Percentiles rank a stretch among this genome's conserved stretches.
Evolutionary conservation across 73 alveolate genomes (phyloP).

Genomic region (Symbiodinium natans): DNA sequence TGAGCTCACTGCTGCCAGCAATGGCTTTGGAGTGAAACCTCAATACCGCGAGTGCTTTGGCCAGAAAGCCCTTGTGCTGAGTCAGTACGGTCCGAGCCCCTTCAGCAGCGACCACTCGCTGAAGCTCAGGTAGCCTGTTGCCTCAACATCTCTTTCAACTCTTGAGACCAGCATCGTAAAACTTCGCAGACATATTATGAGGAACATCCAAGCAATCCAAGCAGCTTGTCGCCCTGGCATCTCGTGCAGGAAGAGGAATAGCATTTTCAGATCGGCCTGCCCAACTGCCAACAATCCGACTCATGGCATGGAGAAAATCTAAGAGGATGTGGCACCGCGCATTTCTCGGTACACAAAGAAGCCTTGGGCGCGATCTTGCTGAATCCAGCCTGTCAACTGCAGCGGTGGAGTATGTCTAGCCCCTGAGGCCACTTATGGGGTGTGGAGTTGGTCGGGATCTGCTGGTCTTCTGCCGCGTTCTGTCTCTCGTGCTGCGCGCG

Average conservation of each 20-base stretch:
- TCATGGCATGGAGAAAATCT: too few relatives aligned
- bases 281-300: background rate
- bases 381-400: slow-evolving; percentile 42
- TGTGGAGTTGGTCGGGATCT: too few relatives aligned
- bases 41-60: background rate
- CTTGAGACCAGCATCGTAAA: background rate
- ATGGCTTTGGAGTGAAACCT: slow-evolving; percentile 73
- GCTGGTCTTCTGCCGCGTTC: too few relatives aligned
- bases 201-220: background rate
- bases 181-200: background rate
- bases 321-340: background rate
- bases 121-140: slow-evolving; percentile 68
- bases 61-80: too few relatives aligned
- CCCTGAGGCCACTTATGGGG: background rate
- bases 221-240: background rate
- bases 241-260: slow-evolving; percentile 67
- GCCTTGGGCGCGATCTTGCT: slow-evolving; percentile 74
- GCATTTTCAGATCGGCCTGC: slow-evolving; percentile 68
- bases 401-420: background rate
- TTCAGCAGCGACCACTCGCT: slow-evolving; percentile 91
- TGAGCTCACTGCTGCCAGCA: slow-evolving; percentile 26
- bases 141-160: background rate
- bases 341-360: background rate
- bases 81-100: too few relatives aligned
- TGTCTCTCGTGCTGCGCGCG: background rate